These are phyloP conservation scores for Aegilops sharonensis DNA, from an alignment of 176 grass and related monocot species.

Conservation along the genomic window DNA sequence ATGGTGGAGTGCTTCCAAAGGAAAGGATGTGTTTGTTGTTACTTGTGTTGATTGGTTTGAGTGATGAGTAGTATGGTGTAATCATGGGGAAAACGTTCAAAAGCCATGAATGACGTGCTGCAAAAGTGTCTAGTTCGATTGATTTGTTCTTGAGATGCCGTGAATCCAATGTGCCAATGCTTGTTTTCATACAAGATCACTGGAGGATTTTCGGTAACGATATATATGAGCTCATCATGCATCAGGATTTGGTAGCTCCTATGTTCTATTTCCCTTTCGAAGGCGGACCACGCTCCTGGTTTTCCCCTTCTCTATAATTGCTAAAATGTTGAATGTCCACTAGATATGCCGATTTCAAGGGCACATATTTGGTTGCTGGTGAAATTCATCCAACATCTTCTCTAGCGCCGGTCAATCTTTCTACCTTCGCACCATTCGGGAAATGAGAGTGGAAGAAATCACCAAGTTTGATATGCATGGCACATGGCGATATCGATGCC, in stretches of 20 bases:
- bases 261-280: too few relatives aligned
- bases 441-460: background rate
- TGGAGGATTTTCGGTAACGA: background rate
- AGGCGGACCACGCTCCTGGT: too few relatives aligned
- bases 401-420: too few relatives aligned
- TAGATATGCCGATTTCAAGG: too few relatives aligned
- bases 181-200: background rate
- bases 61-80: background rate
- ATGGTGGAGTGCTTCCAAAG: background rate
- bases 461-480: background rate
- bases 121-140: background rate
- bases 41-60: background rate
- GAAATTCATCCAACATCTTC: too few relatives aligned
- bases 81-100: background rate
- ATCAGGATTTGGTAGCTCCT: background rate
- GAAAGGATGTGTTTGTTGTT: background rate
- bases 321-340: too few relatives aligned
- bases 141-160: background rate
- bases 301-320: too few relatives aligned
- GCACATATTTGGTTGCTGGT: too few relatives aligned
- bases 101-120: background rate
- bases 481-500: too few relatives aligned
- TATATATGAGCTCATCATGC: background rate
- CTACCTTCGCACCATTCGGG: too few relatives aligned
- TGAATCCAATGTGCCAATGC: background rate